Conservation (phyloP, 495 filamentous ascomycete species). For the Penicillium psychrofluorescens region DNA sequence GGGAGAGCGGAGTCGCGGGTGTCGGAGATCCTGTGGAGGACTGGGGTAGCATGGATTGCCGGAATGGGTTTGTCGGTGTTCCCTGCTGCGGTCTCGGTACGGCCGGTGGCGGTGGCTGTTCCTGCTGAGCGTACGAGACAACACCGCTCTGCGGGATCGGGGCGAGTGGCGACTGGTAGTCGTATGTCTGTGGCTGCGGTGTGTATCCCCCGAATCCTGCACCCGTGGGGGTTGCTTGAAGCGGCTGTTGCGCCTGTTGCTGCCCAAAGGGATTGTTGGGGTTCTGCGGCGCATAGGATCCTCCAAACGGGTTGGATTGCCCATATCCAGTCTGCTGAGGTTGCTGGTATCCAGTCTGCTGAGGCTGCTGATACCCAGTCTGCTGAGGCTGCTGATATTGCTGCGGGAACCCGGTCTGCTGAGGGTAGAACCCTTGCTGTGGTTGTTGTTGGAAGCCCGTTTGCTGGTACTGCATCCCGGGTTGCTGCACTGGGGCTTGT, state of each 20-base stretch:
- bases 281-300: slow-evolving; percentile 40
- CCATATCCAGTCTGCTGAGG: slow-evolving; percentile 10
- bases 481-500: slow-evolving; percentile 26
- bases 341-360: slow-evolving; percentile 18
- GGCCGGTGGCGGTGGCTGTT: slow-evolving; percentile 13
- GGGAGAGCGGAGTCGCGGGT: slow-evolving; percentile 38
- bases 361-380: slow-evolving; percentile 34
- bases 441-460: slow-evolving; percentile 41
- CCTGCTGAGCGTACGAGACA: slow-evolving; percentile 43
- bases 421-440: slow-evolving; percentile 28
- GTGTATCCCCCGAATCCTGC: slow-evolving; percentile 85
- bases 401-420: slow-evolving; percentile 26
- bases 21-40: slow-evolving; percentile 37
- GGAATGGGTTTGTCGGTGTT: slow-evolving; percentile 79
- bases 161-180: slow-evolving; percentile 42
- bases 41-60: slow-evolving; percentile 71
- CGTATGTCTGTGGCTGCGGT: slow-evolving; percentile 52
- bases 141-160: slow-evolving; percentile 61
- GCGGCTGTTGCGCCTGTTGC: slow-evolving; percentile 34
- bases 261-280: slow-evolving; percentile 48
- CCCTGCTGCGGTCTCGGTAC: slow-evolving; percentile 23
- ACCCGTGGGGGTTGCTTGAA: slow-evolving; percentile 62
- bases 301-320: slow-evolving; percentile 21
- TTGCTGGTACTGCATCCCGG: slow-evolving; percentile 40
- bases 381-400: slow-evolving; percentile 27